These are phyloP conservation scores for Paramyrothecium sp. DNA, from an alignment of 2,329 filamentous ascomycete genomes.

Conservation along the genomic window DNA sequence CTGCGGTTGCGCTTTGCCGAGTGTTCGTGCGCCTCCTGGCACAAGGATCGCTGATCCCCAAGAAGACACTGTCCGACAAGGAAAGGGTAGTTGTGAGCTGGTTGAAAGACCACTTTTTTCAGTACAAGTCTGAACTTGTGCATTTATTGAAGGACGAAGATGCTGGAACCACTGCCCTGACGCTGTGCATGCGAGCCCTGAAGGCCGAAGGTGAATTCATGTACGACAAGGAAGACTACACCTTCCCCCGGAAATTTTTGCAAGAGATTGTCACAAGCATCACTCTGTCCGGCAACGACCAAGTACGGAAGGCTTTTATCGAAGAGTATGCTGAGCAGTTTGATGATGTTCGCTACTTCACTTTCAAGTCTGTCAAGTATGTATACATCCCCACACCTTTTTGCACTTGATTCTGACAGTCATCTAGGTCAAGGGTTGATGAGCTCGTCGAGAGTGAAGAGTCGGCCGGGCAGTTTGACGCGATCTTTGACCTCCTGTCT, in stretches of 20 bases:
- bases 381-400: slow-evolving; percentile 33
- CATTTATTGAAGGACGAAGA: slow-evolving; percentile 60
- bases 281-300: slow-evolving; percentile 55
- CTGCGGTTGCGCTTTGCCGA: slow-evolving; percentile 79
- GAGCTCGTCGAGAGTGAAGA: slow-evolving; percentile 12
- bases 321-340: slow-evolving; percentile 77
- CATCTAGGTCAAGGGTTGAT: slow-evolving; percentile 22
- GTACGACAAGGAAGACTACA: slow-evolving; percentile 60
- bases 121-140: slow-evolving; percentile 66
- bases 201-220: slow-evolving; percentile 73
- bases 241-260: slow-evolving; percentile 69
- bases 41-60: slow-evolving; percentile 66
- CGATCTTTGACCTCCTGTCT: slow-evolving; percentile 61
- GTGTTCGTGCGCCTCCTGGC: slow-evolving; percentile 82
- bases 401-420: not conserved
- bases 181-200: slow-evolving; percentile 77
- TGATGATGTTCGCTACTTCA: slow-evolving; percentile 83
- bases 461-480: slow-evolving; percentile 43
- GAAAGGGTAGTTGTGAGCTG: slow-evolving; percentile 74
- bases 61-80: slow-evolving; percentile 66
- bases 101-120: slow-evolving; percentile 72
- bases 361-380: slow-evolving; percentile 72
- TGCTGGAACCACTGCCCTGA: slow-evolving; percentile 69
- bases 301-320: slow-evolving; percentile 69
- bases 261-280: slow-evolving; percentile 62